phyloP scores from a whole-genome alignment of 2,329 filamentous ascomycete species.

The Aspergillus tanneri region DNA sequence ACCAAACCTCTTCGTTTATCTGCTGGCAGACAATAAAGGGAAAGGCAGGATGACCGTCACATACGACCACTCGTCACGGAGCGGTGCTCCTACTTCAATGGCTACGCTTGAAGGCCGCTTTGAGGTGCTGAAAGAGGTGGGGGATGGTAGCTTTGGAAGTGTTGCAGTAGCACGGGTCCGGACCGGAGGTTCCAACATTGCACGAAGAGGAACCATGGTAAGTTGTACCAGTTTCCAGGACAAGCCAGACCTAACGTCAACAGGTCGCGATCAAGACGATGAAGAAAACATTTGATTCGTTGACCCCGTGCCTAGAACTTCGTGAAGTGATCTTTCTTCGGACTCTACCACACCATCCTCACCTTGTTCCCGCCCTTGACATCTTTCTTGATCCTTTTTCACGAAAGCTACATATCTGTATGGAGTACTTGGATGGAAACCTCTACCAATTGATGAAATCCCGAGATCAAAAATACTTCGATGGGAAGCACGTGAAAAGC shows the following conservation, averaged over 20 bases:
- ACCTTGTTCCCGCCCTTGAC: slow-evolving; percentile 94
- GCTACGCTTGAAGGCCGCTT: slow-evolving; percentile 82
- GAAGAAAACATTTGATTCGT: slow-evolving; percentile 98
- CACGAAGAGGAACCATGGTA: slow-evolving; percentile 89
- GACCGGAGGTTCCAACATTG: slow-evolving; percentile 82
- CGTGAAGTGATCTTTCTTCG: slow-evolving; percentile 95
- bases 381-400: slow-evolving; percentile 96
- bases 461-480: slow-evolving; percentile 88
- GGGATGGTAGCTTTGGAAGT: slow-evolving; percentile 97
- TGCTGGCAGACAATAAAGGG: slow-evolving; percentile 42
- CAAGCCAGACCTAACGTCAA: slow-evolving; percentile 15
- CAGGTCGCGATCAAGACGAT: slow-evolving; percentile 99
- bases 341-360: slow-evolving; percentile 80
- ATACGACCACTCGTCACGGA: slow-evolving; percentile 69
- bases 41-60: slow-evolving; percentile 68
- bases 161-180: slow-evolving; percentile 89
- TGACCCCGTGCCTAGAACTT: slow-evolving; percentile 84
- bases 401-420: slow-evolving; percentile 94
- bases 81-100: slow-evolving; percentile 50
- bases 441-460: slow-evolving; percentile 99
- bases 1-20: slow-evolving; percentile 33
- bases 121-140: slow-evolving; percentile 96
- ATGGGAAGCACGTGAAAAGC: slow-evolving; percentile 91
- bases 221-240: slow-evolving; percentile 34
- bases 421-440: slow-evolving; percentile 99